These are phyloP conservation scores for Aspergillus ostianus DNA, from an alignment of 495 filamentous ascomycete genomes.

Conservation along the genomic window DNA sequence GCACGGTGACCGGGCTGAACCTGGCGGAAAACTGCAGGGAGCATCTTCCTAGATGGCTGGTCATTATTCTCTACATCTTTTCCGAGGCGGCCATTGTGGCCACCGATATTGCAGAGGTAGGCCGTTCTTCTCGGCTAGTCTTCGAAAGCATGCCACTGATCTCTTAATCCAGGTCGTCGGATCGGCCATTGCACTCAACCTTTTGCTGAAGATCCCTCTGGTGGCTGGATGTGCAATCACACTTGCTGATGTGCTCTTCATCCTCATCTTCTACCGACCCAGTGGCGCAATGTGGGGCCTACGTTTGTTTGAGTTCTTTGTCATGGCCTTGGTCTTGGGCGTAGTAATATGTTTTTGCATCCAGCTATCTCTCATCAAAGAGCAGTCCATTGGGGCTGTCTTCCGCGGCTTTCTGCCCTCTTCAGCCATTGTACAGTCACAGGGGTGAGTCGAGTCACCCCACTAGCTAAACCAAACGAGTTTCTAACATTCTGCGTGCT, in stretches of 20 bases:
- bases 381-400: slow-evolving; percentile 69
- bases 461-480: neutral
- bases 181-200: slow-evolving; percentile 85
- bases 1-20: slow-evolving; percentile 81
- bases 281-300: slow-evolving; percentile 70
- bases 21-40: slow-evolving; percentile 75
- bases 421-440: slow-evolving; percentile 63
- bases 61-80: slow-evolving; percentile 69
- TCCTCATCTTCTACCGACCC: slow-evolving; percentile 82
- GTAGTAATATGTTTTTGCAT: slow-evolving; percentile 92
- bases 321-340: slow-evolving; percentile 73
- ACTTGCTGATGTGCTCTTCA: slow-evolving; percentile 78
- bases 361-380: slow-evolving; percentile 74
- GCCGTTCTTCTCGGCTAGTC: neutral
- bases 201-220: slow-evolving; percentile 76
- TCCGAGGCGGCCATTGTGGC: slow-evolving; percentile 81
- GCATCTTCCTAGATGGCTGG: slow-evolving; percentile 75
- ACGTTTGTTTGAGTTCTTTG: slow-evolving; percentile 76
- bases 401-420: slow-evolving; percentile 85
- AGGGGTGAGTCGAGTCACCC: slow-evolving; percentile 46
- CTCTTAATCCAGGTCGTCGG: slow-evolving; percentile 67
- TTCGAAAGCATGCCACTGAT: neutral
- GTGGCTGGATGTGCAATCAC: slow-evolving; percentile 86
- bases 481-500: slow-evolving; percentile 8
- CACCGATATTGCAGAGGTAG: slow-evolving; percentile 84